These are phyloP conservation scores for Tympanopsis confertula DNA, from an alignment of 2,329 filamentous ascomycete species.

Conservation along the genomic window DNA sequence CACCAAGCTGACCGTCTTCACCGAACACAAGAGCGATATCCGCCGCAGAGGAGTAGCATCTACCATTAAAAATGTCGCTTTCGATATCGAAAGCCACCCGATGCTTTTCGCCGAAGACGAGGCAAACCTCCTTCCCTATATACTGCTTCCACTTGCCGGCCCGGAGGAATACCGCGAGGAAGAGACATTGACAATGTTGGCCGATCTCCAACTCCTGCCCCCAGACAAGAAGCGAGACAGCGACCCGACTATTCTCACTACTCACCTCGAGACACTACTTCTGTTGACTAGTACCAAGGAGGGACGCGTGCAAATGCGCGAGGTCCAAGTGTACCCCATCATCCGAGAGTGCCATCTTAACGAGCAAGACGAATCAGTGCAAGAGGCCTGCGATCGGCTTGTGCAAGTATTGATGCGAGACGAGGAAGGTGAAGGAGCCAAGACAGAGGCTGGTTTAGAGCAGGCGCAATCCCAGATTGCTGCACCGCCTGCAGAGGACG, in stretches of 20 bases:
- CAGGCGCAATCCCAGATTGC: constrained; percentile 8
- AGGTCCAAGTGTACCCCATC: constrained; percentile 55
- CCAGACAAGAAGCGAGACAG: constrained; percentile 56
- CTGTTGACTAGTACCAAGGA: constrained; percentile 51
- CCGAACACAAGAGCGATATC: constrained; percentile 51
- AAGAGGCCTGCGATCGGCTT: constrained; percentile 54
- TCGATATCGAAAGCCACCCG: constrained; percentile 46
- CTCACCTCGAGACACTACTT: constrained; percentile 57
- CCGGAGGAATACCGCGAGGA: constrained; percentile 58
- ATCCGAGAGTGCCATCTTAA: constrained; percentile 55
- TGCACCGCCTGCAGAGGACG: not conserved
- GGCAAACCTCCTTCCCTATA: constrained; percentile 56
- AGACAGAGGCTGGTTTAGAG: constrained; percentile 14
- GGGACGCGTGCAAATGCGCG: constrained; percentile 45
- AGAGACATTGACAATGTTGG: constrained; percentile 53
- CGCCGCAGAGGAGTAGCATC: constrained; percentile 58
- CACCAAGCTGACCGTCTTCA: constrained; percentile 63
- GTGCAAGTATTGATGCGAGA: constrained; percentile 58
- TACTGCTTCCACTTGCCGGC: constrained; percentile 57
- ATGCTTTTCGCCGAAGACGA: constrained; percentile 41
- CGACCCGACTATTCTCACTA: constrained; percentile 47
- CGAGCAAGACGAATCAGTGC: constrained; percentile 52
- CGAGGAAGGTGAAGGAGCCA: constrained; percentile 38
- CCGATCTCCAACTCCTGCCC: constrained; percentile 56
- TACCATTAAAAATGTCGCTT: constrained; percentile 61